A percentile compares a stretch with the other conserved stretches of the same genome.
These are phyloP conservation scores for Trichomonascus vanleenenianus DNA, from an alignment of 805 yeast species.

Conservation along the genomic window DNA sequence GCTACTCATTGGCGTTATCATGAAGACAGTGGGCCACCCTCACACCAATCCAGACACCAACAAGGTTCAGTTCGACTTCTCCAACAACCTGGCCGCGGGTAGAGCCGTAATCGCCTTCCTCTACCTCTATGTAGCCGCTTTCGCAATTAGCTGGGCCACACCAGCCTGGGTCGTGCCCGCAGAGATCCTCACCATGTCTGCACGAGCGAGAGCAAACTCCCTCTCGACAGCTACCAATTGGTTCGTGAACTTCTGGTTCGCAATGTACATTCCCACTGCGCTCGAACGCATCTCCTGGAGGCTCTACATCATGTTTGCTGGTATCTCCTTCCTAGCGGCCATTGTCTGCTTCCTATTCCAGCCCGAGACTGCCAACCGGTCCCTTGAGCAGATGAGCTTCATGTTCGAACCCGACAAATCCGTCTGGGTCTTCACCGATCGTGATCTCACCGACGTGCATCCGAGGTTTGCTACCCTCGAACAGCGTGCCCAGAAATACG, in stretches of 20 bases:
- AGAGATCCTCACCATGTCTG: slow-evolving; percentile 49
- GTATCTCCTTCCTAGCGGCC: slow-evolving; percentile 48
- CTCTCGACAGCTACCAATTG: slow-evolving; percentile 39
- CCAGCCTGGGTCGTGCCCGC: slow-evolving; percentile 66
- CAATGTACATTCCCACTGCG: slow-evolving; percentile 68
- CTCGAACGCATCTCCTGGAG: slow-evolving; percentile 53
- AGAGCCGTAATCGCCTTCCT: slow-evolving; percentile 39
- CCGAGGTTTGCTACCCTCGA: slow-evolving; percentile 3
- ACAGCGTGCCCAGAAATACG: background rate
- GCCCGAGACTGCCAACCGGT: slow-evolving; percentile 72
- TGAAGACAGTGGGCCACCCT: slow-evolving; percentile 14
- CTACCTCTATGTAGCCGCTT: slow-evolving; percentile 42
- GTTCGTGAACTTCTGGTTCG: slow-evolving; percentile 44
- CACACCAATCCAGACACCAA: slow-evolving; percentile 15
- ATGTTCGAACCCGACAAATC: slow-evolving; percentile 37
- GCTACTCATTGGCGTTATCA: slow-evolving; percentile 44
- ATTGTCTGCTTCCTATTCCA: slow-evolving; percentile 65
- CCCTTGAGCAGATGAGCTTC: slow-evolving; percentile 75
- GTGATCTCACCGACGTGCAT: slow-evolving; percentile 6
- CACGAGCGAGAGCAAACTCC: slow-evolving; percentile 62
- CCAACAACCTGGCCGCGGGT: slow-evolving; percentile 12
- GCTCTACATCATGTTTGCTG: slow-evolving; percentile 56
- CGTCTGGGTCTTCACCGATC: slow-evolving; percentile 14
- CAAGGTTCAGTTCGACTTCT: slow-evolving; percentile 14
- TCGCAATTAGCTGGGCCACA: slow-evolving; percentile 52